These are phyloP conservation scores for Phytopythium helicoides DNA, from an alignment of 352 stramenopile genomes.

Conservation along the genomic window DNA sequence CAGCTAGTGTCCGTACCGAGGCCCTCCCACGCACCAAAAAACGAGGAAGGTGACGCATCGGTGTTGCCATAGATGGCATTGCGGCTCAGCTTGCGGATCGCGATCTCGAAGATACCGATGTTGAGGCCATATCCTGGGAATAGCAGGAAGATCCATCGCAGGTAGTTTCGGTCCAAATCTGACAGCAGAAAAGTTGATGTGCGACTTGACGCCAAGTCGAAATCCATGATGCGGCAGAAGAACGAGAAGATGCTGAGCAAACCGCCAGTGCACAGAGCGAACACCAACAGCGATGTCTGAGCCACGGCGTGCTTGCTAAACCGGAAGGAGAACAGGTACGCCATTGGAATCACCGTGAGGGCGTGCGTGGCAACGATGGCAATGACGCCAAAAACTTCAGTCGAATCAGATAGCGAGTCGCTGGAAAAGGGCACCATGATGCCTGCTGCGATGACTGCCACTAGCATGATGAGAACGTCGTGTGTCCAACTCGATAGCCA, in stretches of 20 bases:
- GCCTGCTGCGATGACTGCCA: conserved; percentile 36
- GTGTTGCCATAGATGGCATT: conserved; percentile 33
- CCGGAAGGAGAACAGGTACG: conserved; percentile 60
- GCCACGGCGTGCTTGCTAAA: conserved; percentile 59
- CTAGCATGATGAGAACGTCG: conserved; percentile 41
- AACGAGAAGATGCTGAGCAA: conserved; percentile 80
- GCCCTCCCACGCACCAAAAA: conserved; percentile 51
- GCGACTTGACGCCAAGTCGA: conserved; percentile 21
- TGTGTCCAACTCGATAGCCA: conserved; percentile 60
- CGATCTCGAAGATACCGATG: conserved; percentile 70
- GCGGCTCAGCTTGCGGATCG: conserved; percentile 65
- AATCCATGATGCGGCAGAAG: conserved; percentile 67
- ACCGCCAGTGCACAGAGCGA: conserved; percentile 50
- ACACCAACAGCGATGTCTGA: conserved; percentile 67
- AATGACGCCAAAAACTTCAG: conserved; percentile 40
- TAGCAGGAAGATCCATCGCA: conserved; percentile 70
- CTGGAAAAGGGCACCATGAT: conserved; percentile 39
- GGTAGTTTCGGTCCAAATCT: conserved; percentile 59
- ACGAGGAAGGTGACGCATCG: conserved; percentile 34
- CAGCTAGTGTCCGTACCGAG: conserved; percentile 40
- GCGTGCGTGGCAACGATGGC: conserved; percentile 42
- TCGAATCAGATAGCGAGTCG: conserved; percentile 20
- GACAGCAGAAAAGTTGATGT: conserved; percentile 46
- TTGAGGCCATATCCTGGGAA: conserved; percentile 72
- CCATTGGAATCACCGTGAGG: conserved; percentile 49